A percentile compares a stretch with the other conserved stretches of the same genome.
Conservation (phyloP, 2,329 filamentous ascomycete genomes). For the Cordyceps cicadae region DNA sequence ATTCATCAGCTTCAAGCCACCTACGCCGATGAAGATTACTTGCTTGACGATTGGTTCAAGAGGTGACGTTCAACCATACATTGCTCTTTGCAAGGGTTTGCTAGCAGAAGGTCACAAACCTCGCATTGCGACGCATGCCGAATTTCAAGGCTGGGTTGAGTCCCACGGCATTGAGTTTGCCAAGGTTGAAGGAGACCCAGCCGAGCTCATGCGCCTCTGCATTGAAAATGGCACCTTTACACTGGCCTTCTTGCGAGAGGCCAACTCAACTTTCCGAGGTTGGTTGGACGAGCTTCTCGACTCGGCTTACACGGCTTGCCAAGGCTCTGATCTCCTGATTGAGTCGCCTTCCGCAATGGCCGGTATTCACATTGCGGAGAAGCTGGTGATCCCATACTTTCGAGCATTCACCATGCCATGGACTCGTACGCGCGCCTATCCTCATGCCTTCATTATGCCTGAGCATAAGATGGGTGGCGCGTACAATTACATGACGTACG, state of each 20-base stretch:
- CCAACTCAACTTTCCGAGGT: conserved; percentile 78
- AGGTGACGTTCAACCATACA: conserved; percentile 95
- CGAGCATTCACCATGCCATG: conserved; percentile 98
- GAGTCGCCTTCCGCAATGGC: conserved; percentile 96
- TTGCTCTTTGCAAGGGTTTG: conserved; percentile 86
- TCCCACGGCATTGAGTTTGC: conserved; percentile 92
- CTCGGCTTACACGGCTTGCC: conserved; percentile 75
- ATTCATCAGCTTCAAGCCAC: conserved; percentile 83
- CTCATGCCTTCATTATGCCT: conserved; percentile 89
- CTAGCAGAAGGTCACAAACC: conserved; percentile 78
- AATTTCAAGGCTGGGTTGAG: conserved; percentile 84
- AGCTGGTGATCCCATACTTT: conserved; percentile 88
- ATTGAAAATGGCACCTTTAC: conserved; percentile 98
- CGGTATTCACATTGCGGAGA: conserved; percentile 94
- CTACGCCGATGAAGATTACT: conserved; percentile 70
- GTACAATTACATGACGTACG: conserved; percentile 92
- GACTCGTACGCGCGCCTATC: conserved; percentile 91
- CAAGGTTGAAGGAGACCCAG: conserved; percentile 81
- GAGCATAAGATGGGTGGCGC: conserved; percentile 90
- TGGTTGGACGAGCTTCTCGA: conserved; percentile 86
- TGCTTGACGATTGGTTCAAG: conserved; percentile 94
- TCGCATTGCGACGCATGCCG: conserved; percentile 82
- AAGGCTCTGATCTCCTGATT: conserved; percentile 82
- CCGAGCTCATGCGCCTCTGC: conserved; percentile 89
- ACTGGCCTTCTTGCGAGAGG: conserved; percentile 79